These are phyloP conservation scores for Rhododendron williamsianum DNA, from an alignment of 148 eudicot genomes.

Conservation along the genomic window DNA sequence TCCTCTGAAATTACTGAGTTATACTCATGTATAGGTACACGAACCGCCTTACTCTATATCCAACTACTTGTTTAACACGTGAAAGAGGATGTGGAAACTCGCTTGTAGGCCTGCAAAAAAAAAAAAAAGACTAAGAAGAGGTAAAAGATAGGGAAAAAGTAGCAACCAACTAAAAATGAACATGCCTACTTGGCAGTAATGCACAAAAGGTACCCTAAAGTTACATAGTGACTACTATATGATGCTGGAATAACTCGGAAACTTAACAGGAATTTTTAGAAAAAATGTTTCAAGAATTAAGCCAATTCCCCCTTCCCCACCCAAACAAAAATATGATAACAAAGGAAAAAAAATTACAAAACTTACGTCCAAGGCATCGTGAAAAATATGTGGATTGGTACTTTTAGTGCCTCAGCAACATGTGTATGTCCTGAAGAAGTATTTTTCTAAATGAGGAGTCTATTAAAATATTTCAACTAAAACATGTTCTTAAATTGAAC, in stretches of 20 bases:
- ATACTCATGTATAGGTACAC: background rate
- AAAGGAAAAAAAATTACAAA: background rate
- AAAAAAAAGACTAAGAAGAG: background rate
- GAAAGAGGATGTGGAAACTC: slow-evolving; percentile 85
- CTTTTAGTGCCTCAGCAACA: slow-evolving; percentile 63
- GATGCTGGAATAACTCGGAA: background rate
- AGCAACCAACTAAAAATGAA: background rate
- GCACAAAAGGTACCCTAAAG: background rate
- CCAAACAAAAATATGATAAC: background rate
- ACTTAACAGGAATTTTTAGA: background rate
- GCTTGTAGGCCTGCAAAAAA: slow-evolving; percentile 57
- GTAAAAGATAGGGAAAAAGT: background rate
- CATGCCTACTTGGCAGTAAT: background rate
- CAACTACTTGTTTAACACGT: slow-evolving; percentile 63
- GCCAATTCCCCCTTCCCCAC: background rate
- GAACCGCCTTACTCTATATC: slow-evolving; percentile 45
- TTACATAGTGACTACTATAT: background rate
- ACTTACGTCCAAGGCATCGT: slow-evolving; percentile 90
- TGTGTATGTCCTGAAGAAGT: slow-evolving; percentile 53
- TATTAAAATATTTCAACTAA: slow-evolving; percentile 7
- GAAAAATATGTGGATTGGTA: slow-evolving; percentile 64
- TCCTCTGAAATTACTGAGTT: background rate
- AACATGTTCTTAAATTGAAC: background rate
- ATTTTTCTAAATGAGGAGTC: slow-evolving; percentile 17
- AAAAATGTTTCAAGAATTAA: background rate